phyloP scores from a whole-genome alignment of 2,329 filamentous ascomycete genomes.

The Gyromitra esculenta region DNA sequence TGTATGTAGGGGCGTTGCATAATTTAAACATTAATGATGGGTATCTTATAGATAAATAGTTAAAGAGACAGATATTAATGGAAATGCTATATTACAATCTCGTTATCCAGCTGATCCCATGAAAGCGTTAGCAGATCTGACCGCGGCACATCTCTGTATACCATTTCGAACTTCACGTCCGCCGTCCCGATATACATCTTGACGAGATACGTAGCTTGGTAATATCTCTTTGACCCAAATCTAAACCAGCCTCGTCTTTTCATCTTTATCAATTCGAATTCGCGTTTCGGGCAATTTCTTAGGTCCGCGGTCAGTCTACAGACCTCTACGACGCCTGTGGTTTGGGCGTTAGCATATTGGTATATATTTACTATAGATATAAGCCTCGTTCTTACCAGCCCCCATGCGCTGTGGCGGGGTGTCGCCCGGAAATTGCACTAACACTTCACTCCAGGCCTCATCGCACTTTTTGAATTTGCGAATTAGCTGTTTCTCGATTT shows the following conservation, averaged over 20 bases:
- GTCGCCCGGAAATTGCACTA: constrained; percentile 20
- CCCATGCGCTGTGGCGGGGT: constrained; percentile 5
- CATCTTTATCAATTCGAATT: constrained; percentile 25
- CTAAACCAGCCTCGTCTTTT: background rate
- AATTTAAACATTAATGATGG: background rate
- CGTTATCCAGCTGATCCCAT: constrained; percentile 16
- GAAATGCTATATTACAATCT: background rate
- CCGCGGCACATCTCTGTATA: constrained; percentile 5
- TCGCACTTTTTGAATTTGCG: constrained; percentile 11
- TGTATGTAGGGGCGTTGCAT: no score
- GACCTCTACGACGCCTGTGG: constrained; percentile 8
- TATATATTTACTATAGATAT: background rate
- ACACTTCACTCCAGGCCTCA: constrained; percentile 12
- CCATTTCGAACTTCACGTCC: constrained; percentile 19
- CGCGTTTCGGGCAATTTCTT: constrained; percentile 6
- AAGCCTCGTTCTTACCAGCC: constrained; percentile 11
- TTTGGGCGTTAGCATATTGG: background rate
- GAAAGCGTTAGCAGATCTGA: constrained; percentile 13
- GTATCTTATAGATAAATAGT: background rate
- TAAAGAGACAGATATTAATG: background rate
- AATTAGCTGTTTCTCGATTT: background rate
- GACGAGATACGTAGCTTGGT: constrained; percentile 18
- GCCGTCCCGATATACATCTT: constrained; percentile 20
- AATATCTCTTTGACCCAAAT: constrained; percentile 10
- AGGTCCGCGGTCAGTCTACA: constrained; percentile 11